Evolutionary conservation across 805 yeast species (phyloP), one percentile per base, ranked within the genome.

Genomic region (Sugiyamaella valdiviana): DNA sequence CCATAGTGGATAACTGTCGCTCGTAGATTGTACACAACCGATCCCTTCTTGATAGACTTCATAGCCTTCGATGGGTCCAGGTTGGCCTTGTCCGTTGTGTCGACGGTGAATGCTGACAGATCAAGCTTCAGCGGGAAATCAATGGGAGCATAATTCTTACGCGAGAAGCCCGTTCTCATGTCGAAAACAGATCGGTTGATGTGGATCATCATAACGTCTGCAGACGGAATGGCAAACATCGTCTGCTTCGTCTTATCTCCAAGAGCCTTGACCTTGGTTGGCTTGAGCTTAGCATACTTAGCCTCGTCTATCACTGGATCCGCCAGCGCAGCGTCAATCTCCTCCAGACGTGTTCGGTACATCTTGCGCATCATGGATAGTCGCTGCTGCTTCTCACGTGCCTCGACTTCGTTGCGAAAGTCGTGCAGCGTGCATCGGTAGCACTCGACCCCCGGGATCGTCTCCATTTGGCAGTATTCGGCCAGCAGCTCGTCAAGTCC

Each of bases 1-100:
- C 99, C 99, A 63, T 83, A 90, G 65, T 91, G 99, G 1, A 91
- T 82, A 40, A 91, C 85, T 1, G 86, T 93, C 0, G 96, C 86
- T 61, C 85, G 85, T 52, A 91, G 73, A 36, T 80, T 74, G 64
- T 91, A 91, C 75, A 50, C 67, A 62, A 49, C 22, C 19, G 36
- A 22, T 6, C 38, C 50, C 3, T 39, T 39, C 32, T 35, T 41
- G 10, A 43, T 45, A 6, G 49, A 42, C 23, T 21, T 32, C 77
- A 90, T 83, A 19, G 87, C 78, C 32, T 74, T 63, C 60, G 93
- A 75, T 0, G 95, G 95, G 67, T 89, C 95, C 64, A 36, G 36
- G 64, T 86, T 86, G 46, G 82, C 79, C 53, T 82, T 84, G 42
- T 75, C 58, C 17, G 51, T 68, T 4, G 84, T 80, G 48, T 78